Percentiles rank a stretch among this genome's conserved stretches.
Evolutionary conservation across 208 protist genomes (phyloP).

Genomic region (Giardia muris): DNA sequence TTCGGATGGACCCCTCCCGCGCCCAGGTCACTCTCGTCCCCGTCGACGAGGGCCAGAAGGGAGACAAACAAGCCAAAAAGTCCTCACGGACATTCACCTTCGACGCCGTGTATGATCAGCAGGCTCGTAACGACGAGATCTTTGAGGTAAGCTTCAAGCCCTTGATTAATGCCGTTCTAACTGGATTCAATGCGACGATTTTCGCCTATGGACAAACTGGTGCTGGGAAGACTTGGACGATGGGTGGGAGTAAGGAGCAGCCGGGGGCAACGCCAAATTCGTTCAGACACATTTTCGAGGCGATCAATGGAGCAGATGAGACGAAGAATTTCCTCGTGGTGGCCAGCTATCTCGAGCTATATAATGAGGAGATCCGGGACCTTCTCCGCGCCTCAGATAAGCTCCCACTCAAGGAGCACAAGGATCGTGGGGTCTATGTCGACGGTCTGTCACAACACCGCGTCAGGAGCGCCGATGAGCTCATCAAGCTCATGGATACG

Average conservation of each 20-base stretch:
- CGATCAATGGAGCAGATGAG: background rate
- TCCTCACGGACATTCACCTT: slow-evolving; percentile 21
- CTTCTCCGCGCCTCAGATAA: slow-evolving; percentile 26
- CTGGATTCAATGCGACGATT: slow-evolving; percentile 40
- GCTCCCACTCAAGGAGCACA: background rate
- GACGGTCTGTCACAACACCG: slow-evolving; percentile 9
- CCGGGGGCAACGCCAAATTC: slow-evolving; percentile 12
- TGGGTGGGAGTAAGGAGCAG: slow-evolving; percentile 10
- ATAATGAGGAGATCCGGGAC: slow-evolving; percentile 43
- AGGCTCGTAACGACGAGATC: background rate
- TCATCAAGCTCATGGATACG: background rate
- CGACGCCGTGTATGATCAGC: slow-evolving; percentile 1
- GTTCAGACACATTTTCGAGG: slow-evolving; percentile 33
- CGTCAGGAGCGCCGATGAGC: background rate
- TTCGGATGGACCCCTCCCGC: background rate
- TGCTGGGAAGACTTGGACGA: slow-evolving; percentile 28
- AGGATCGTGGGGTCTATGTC: slow-evolving; percentile 26
- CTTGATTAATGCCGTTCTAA: slow-evolving; percentile 28
- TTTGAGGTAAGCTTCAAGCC: background rate
- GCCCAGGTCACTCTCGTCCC: background rate
- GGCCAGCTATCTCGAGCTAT: slow-evolving; percentile 41
- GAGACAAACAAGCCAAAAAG: background rate
- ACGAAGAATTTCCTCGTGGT: background rate
- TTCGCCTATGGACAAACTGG: slow-evolving; percentile 43
- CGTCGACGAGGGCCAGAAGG: background rate